phyloP scores from a whole-genome alignment of 2,329 filamentous ascomycete genomes.

The Botryosphaeria dothidea region DNA sequence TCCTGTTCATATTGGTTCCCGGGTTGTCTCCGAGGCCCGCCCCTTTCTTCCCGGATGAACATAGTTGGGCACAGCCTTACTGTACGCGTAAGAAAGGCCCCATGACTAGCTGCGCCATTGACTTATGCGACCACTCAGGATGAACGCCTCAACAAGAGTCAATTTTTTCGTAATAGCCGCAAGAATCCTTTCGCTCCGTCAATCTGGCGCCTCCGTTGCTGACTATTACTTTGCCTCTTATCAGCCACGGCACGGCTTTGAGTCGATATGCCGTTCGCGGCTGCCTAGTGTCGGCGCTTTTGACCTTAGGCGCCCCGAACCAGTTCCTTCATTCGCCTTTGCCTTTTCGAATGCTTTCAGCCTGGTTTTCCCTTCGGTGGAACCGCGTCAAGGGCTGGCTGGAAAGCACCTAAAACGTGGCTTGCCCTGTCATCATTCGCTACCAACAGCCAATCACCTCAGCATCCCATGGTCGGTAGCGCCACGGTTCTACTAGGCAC shows the following conservation, averaged over 20 bases:
- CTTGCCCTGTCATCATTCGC: background rate
- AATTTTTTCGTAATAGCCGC: background rate
- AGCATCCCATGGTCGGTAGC: background rate
- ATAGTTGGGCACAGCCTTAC: background rate
- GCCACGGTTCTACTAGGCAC: background rate
- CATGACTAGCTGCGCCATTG: background rate
- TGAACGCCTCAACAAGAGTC: background rate
- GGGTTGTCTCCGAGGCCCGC: background rate
- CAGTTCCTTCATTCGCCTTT: background rate
- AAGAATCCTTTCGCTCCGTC: background rate
- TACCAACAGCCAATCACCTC: background rate
- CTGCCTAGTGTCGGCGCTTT: conserved; percentile 8
- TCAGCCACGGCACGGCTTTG: background rate
- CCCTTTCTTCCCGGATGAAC: background rate
- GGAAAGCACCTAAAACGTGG: background rate
- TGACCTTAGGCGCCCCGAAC: background rate
- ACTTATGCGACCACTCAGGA: background rate
- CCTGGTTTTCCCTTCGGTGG: conserved; percentile 9
- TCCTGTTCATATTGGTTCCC: background rate
- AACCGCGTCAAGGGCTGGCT: background rate
- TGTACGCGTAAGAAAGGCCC: background rate
- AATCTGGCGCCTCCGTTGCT: background rate
- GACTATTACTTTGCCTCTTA: background rate
- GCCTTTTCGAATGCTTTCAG: background rate
- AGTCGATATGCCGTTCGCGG: background rate